phyloP scores from a whole-genome alignment of 2,329 filamentous ascomycete species.

The Fusarium gaditjirri region DNA sequence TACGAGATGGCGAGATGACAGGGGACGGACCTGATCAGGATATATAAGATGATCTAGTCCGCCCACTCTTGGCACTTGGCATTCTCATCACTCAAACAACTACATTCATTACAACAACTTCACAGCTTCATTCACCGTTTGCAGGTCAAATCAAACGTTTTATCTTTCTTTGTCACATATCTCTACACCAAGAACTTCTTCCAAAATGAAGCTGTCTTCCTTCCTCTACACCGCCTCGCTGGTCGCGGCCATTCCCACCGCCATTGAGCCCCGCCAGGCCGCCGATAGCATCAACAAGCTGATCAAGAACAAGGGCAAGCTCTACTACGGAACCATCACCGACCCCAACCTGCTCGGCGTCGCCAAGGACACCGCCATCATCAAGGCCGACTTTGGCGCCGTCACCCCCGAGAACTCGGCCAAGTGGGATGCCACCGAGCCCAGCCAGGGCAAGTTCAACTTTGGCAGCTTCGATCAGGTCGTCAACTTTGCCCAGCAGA shows the following conservation, averaged over 20 bases:
- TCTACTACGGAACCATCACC: slow-evolving; percentile 69
- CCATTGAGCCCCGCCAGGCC: slow-evolving; percentile 19
- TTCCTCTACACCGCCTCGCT: slow-evolving; percentile 25
- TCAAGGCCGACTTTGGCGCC: slow-evolving; percentile 72
- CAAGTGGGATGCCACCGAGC: slow-evolving; percentile 68
- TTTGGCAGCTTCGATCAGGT: slow-evolving; percentile 68
- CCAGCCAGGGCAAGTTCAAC: slow-evolving; percentile 61
- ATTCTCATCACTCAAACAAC: slow-evolving; percentile 1
- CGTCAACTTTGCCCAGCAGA: slow-evolving; percentile 66
- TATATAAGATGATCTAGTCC: slow-evolving; percentile 2
- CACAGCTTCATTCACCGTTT: slow-evolving; percentile 10
- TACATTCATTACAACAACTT: background rate
- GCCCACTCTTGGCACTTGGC: slow-evolving; percentile 17
- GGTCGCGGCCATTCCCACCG: slow-evolving; percentile 24
- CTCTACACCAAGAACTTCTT: background rate
- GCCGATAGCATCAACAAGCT: slow-evolving; percentile 12
- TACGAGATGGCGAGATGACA: fast-evolving
- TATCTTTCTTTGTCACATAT: background rate
- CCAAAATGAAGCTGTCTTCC: slow-evolving; percentile 19
- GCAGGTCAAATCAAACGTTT: slow-evolving; percentile 15
- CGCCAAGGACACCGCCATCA: slow-evolving; percentile 52
- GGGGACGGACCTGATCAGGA: background rate
- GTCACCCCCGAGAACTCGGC: slow-evolving; percentile 76
- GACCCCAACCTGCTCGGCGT: slow-evolving; percentile 64
- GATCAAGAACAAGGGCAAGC: slow-evolving; percentile 68